Evolutionary conservation across 2,329 filamentous ascomycete genomes (phyloP).

Genomic region (Paracoccidioides lutzii): DNA sequence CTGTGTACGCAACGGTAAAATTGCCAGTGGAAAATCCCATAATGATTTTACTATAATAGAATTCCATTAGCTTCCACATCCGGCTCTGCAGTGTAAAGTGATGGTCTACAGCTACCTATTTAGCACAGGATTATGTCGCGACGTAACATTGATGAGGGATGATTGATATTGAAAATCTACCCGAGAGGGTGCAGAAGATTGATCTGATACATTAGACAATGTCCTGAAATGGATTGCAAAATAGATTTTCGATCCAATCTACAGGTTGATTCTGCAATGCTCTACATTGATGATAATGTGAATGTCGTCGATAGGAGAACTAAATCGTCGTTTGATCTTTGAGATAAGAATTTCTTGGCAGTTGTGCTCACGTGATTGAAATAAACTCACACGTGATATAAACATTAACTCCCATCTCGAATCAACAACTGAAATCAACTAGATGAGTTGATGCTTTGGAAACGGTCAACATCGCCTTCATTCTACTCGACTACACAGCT

Average conservation of each 20-base stretch:
- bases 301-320: background rate
- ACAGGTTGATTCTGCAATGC: background rate
- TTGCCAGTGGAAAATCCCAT: background rate
- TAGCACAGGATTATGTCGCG: conserved; percentile 6
- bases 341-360: background rate
- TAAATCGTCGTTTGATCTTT: background rate
- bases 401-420: background rate
- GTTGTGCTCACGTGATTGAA: background rate
- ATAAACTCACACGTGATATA: background rate
- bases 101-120: background rate
- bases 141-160: background rate
- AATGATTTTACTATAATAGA: too few relatives aligned
- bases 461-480: background rate
- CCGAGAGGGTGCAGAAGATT: background rate
- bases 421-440: background rate
- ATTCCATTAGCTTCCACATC: background rate
- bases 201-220: background rate
- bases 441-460: background rate
- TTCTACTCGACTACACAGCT: background rate
- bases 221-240: conserved; percentile 1
- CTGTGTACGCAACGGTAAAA: background rate
- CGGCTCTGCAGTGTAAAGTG: background rate
- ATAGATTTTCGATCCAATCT: conserved; percentile 1
- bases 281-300: background rate
- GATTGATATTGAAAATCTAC: background rate